Evolutionary conservation across 768 basidiomycete genomes (phyloP), one percentile per base, ranked within the genome.

Genomic region (Cubamyces sp.): DNA sequence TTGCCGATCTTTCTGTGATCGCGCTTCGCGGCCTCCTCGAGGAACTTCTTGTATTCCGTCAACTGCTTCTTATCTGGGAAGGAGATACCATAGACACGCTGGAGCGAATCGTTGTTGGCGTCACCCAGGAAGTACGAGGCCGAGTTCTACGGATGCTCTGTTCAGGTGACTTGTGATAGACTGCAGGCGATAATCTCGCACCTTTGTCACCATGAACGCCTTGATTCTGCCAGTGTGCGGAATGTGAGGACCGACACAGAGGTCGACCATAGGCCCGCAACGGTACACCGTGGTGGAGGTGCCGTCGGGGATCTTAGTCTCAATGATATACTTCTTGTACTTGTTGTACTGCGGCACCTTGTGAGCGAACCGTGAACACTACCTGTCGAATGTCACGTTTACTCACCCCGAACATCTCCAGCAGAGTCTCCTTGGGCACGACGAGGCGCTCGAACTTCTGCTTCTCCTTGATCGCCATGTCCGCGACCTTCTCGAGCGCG

Each of bases 161-260:
- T 39, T 55, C n/a, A 58, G 49, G 45, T 30, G 23, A 3, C 9
- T 12, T 23, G 47, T 1, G 6, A 30, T 14, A 25, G 15, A 6
- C n/a, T 3, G 15, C 3, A 19, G 15, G 26, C 11, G 40, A 4
- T 18, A 43, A 30, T 6, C 19, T 62, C 68, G 8, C 54, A 92
- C 94, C 81, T 99, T 99, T 64, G 94, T 96, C 69, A 99, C 83
- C 85, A 96, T 94, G 74, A 98, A 86, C 0, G 96, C 89, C 82
- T 98, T 99, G 80, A 99, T 98, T 71, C 88, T 91, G 46, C 96
- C 96, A 3, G 97, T 98, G 76, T 98, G 94, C 14, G 97, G 96
- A 61, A 99, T 93, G 75, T 99, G 97, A 23, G 97, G 97, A 34
- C 97, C 97, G 40, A 96, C 82, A 71, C 97, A 99, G 40, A 99